These are phyloP conservation scores for Schizopora paradoxa DNA, from an alignment of 1,284 basidiomycete species.

Conservation along the genomic window DNA sequence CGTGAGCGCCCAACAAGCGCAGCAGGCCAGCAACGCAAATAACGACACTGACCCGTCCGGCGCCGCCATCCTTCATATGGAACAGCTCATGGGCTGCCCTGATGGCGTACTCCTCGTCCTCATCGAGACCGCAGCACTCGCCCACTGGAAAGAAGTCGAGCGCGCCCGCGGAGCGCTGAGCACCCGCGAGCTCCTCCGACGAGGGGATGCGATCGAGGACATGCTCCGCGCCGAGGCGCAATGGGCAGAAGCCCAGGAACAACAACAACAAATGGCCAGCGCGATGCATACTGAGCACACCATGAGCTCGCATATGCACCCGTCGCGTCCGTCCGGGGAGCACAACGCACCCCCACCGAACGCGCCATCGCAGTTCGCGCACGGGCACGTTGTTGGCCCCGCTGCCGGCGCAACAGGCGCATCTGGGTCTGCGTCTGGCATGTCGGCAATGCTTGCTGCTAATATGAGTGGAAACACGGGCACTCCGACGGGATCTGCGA, in stretches of 20 bases:
- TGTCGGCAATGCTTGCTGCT: constrained; percentile 1
- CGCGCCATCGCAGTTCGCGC: constrained; percentile 1
- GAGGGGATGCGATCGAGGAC: constrained; percentile 62
- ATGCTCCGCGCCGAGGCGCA: constrained; percentile 41
- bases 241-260: constrained; percentile 27
- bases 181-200: constrained; percentile 60
- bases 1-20: constrained; percentile 24
- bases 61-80: constrained; percentile 47
- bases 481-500: neutral
- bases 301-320: constrained; percentile 9
- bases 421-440: constrained; percentile 4
- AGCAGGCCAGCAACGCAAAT: constrained; percentile 21
- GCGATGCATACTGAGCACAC: neutral
- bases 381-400: constrained; percentile 1
- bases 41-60: constrained; percentile 26
- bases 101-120: constrained; percentile 70
- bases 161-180: constrained; percentile 47
- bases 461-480: constrained; percentile 6
- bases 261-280: constrained; percentile 27
- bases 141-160: constrained; percentile 68
- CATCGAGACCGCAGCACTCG: constrained; percentile 67
- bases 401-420: constrained; percentile 8
- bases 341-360: constrained; percentile 3
- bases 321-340: constrained; percentile 9
- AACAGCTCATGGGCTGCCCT: constrained; percentile 65